These are phyloP conservation scores for Hyparrhenia diplandra DNA, from an alignment of 176 grass and related monocot genomes.

Conservation along the genomic window DNA sequence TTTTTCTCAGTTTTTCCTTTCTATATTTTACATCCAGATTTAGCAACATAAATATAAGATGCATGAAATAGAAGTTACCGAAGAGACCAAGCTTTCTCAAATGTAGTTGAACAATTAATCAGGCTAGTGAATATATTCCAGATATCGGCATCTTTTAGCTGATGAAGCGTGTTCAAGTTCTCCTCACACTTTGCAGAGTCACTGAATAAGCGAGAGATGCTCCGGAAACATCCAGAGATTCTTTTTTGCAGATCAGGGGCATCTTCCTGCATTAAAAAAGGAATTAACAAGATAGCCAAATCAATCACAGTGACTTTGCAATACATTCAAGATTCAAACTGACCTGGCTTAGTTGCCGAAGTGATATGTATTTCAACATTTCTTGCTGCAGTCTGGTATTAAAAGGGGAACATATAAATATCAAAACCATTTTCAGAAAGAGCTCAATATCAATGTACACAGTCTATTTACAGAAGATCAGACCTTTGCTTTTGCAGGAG, in stretches of 20 bases:
- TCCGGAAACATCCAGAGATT: slow-evolving; percentile 70
- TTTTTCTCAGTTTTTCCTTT: too few relatives aligned
- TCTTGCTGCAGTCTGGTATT: slow-evolving; percentile 96
- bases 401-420: slow-evolving; percentile 16
- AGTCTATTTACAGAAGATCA: slow-evolving; percentile 2
- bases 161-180: slow-evolving; percentile 79
- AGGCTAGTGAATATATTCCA: slow-evolving; percentile 78
- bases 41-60: too few relatives aligned
- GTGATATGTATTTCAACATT: slow-evolving; percentile 93
- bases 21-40: too few relatives aligned
- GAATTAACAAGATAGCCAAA: slow-evolving; percentile 24
- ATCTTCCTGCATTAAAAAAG: slow-evolving; percentile 80
- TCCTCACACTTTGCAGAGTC: slow-evolving; percentile 78
- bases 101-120: slow-evolving; percentile 65
- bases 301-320: slow-evolving; percentile 17
- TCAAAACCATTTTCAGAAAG: slow-evolving; percentile 25
- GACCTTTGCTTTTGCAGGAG: slow-evolving; percentile 96
- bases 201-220: slow-evolving; percentile 90
- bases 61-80: slow-evolving; percentile 32
- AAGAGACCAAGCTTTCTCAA: slow-evolving; percentile 67
- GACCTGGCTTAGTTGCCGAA: slow-evolving; percentile 88
- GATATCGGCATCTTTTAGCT: slow-evolving; percentile 77
- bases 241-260: slow-evolving; percentile 68
- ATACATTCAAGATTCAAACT: slow-evolving; percentile 33
- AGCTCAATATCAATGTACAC: slow-evolving; percentile 17